Conservation (phyloP, 495 filamentous ascomycete species). For the Penicillium cosmopolitanum region DNA sequence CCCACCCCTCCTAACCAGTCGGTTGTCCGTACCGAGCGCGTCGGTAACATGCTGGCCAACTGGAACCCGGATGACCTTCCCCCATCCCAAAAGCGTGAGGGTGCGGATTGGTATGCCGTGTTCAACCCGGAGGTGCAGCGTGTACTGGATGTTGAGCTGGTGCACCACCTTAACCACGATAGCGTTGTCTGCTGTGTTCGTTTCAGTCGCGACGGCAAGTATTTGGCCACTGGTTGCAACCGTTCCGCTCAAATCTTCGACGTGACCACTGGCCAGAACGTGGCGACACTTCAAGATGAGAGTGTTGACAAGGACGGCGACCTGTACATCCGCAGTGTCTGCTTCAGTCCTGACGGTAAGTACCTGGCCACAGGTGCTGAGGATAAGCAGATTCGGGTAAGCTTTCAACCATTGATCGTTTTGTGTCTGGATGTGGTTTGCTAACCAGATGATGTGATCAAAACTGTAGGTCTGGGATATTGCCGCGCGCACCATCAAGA, state of each 20-base stretch:
- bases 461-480: constrained; percentile 83
- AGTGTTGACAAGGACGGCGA: constrained; percentile 81
- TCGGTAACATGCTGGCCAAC: constrained; percentile 83
- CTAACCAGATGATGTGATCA: neutral
- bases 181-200: constrained; percentile 91
- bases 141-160: constrained; percentile 81
- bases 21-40: constrained; percentile 53
- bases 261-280: constrained; percentile 74
- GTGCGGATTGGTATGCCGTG: constrained; percentile 83
- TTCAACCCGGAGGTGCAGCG: constrained; percentile 87
- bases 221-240: constrained; percentile 88
- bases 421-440: neutral
- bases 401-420: constrained; percentile 30
- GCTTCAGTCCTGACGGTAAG: constrained; percentile 89
- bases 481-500: constrained; percentile 69
- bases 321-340: constrained; percentile 88
- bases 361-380: constrained; percentile 89
- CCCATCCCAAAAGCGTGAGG: constrained; percentile 79
- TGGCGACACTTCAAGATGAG: constrained; percentile 81
- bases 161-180: constrained; percentile 84
- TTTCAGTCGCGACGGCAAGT: constrained; percentile 87
- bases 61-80: constrained; percentile 85
- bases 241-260: constrained; percentile 90
- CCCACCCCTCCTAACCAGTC: constrained; percentile 71
- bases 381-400: constrained; percentile 87